Conservation (phyloP, 1,284 basidiomycete species). For the Cryptococcus floricola region DNA sequence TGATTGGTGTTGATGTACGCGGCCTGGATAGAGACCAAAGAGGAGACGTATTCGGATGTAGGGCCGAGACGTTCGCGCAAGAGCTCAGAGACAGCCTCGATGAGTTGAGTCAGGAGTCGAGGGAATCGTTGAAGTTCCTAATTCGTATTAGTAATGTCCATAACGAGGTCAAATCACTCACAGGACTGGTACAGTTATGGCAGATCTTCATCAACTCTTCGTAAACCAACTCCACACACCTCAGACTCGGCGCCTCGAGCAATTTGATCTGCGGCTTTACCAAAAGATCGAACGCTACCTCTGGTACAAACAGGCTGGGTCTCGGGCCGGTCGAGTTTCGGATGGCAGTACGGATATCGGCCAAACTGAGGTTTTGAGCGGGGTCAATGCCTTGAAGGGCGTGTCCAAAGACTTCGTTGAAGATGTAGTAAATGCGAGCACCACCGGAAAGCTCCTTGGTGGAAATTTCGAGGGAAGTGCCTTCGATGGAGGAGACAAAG, state of each 20-base stretch:
- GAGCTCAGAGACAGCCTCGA: slow-evolving; percentile 96
- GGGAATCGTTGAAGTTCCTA: slow-evolving; percentile 98
- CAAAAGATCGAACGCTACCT: slow-evolving; percentile 93
- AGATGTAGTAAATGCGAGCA: slow-evolving; percentile 98
- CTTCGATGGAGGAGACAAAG: slow-evolving; percentile 96
- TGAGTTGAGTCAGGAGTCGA: slow-evolving; percentile 82
- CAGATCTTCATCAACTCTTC: slow-evolving; percentile 99
- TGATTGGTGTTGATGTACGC: slow-evolving; percentile 92
- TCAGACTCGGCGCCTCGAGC: slow-evolving; percentile 84
- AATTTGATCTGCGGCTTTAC: slow-evolving; percentile 99
- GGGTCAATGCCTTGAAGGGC: slow-evolving; percentile 88
- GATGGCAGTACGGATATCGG: slow-evolving; percentile 97
- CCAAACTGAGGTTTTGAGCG: slow-evolving; percentile 81
- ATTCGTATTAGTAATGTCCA: not conserved
- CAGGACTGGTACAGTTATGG: slow-evolving; percentile 90
- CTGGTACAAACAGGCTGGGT: slow-evolving; percentile 94
- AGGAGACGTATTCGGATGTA: slow-evolving; percentile 92
- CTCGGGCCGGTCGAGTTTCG: slow-evolving; percentile 96
- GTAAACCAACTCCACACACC: slow-evolving; percentile 97
- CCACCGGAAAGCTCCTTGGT: slow-evolving; percentile 99
- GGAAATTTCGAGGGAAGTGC: slow-evolving; percentile 93
- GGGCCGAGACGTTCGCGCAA: slow-evolving; percentile 92
- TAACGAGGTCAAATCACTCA: slow-evolving; percentile 49
- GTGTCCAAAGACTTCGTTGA: slow-evolving; percentile 96
- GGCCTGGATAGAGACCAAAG: slow-evolving; percentile 93